phyloP scores from a whole-genome alignment of 2,329 filamentous ascomycete genomes.

The Aspergillus ruber region DNA sequence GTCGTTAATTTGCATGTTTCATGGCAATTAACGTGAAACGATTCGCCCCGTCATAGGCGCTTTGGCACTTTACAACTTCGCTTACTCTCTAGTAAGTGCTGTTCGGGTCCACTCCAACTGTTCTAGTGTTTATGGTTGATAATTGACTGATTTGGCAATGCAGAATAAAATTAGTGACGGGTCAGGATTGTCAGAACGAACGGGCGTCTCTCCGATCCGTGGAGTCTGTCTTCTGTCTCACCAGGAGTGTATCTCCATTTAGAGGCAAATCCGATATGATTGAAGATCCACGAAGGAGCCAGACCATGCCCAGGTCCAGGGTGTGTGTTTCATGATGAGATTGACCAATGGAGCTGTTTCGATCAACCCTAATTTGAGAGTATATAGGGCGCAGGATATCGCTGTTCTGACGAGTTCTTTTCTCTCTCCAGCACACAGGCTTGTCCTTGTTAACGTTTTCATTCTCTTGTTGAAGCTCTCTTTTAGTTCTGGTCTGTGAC shows the following conservation, averaged over 20 bases:
- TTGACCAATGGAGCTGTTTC: constrained; percentile 2
- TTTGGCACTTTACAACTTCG: constrained; percentile 4
- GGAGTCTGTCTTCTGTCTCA: neutral
- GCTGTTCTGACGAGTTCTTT: neutral
- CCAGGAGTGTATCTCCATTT: neutral
- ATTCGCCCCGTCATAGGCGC: constrained; percentile 3
- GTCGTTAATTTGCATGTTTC: constrained; percentile 6
- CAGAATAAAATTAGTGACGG: too few relatives aligned
- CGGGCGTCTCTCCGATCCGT: neutral
- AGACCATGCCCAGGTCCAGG: constrained; percentile 1
- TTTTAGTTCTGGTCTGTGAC: constrained; percentile 14
- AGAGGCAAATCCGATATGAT: constrained; percentile 6
- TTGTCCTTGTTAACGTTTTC: constrained; percentile 13
- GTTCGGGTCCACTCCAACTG: neutral
- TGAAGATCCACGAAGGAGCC: neutral
- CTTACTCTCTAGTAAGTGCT: neutral
- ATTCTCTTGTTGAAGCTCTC: constrained; percentile 10
- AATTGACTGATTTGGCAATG: too few relatives aligned
- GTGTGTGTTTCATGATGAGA: constrained; percentile 8
- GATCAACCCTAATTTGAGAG: neutral
- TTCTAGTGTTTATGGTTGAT: neutral
- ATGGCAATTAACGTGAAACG: constrained; percentile 17
- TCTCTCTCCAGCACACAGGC: constrained; percentile 11
- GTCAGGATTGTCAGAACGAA: neutral
- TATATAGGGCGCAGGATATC: constrained; percentile 12